Evolutionary conservation across 176 grass and related monocot genomes (phyloP), one percentile per base, ranked within the genome.

Genomic region (Aegilops longissima): DNA sequence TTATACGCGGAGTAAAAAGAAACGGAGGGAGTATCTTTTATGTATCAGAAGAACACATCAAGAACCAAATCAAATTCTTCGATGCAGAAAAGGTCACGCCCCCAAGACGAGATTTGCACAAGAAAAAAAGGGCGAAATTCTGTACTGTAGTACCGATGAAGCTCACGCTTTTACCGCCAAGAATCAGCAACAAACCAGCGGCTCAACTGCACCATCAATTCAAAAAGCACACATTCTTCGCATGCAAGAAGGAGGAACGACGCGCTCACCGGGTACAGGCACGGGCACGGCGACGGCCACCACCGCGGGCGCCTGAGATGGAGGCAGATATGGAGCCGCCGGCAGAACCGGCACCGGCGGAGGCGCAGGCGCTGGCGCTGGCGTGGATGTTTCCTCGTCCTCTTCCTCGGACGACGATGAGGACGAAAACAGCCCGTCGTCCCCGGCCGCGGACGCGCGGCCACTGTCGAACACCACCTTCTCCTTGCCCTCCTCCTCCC

Each of bases 381-480:
- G 68, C 62, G 82, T 35, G 77, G 86, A 44, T 20, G 77, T 65
- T 29, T 88, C 85, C 2, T 91, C 86, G 16, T 88, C 76, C 0
- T 91, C 84, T 0, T 84, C 85, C 13, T 78, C 85, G 0, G 87
- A 83, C 63, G 84, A 73, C 0, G 36, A 73, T 0, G 36, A 29
- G 30, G 81, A 88, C 12, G 86, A 91, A 66, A 91, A 91, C 42
- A 91, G 64, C 40, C 42, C 82, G 14, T 40, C 16, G 9, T 24
- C 71, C 11, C 58, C 58, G 40, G 59, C 70, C 0, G 5, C 40
- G 30, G 24, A 33, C 0, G 51, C 82, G 5, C 73, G 84, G 30
- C 77, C 38, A 9, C 75, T 9, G 21, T 61, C 75, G 34, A 79
- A 56, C 81, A 72, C 80, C 44, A 14, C 64, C 58, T 38, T 77